Evolutionary conservation across 805 yeast genomes (phyloP).

Genomic region (Saturnispora ahearnii): DNA sequence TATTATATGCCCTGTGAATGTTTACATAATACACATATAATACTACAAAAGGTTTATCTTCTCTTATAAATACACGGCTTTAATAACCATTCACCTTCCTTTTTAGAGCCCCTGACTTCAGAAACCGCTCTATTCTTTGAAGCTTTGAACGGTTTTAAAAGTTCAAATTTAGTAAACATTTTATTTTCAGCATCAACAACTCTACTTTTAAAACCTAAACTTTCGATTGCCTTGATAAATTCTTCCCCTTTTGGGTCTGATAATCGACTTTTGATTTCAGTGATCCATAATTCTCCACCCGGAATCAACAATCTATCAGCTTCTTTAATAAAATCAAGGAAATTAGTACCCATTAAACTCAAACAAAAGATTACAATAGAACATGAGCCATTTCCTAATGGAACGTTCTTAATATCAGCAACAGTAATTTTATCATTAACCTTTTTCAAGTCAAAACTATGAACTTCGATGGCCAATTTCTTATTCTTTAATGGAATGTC

Average conservation of each 20-base stretch:
- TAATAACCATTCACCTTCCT: slow-evolving; percentile 83
- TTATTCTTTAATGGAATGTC: slow-evolving; percentile 13
- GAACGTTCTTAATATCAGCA: slow-evolving; percentile 92
- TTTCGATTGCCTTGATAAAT: slow-evolving; percentile 69
- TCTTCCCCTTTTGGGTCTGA: slow-evolving; percentile 68
- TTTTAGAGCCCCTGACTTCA: slow-evolving; percentile 46
- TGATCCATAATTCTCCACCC: slow-evolving; percentile 93
- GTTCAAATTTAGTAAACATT: slow-evolving; percentile 93
- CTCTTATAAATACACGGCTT: slow-evolving; percentile 96
- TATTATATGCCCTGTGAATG: not conserved
- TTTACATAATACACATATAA: not conserved
- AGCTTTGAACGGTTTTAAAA: slow-evolving; percentile 74
- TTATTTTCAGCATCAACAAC: slow-evolving; percentile 78
- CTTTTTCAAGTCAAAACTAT: slow-evolving; percentile 85
- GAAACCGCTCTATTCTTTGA: slow-evolving; percentile 47
- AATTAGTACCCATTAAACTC: slow-evolving; percentile 96
- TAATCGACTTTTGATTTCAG: slow-evolving; percentile 92
- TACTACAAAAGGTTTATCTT: slow-evolving; percentile 35
- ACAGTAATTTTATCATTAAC: slow-evolving; percentile 88
- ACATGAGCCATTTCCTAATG: slow-evolving; percentile 69
- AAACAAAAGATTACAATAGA: slow-evolving; percentile 88
- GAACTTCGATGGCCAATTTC: slow-evolving; percentile 48
- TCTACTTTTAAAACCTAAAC: slow-evolving; percentile 79
- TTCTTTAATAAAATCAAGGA: slow-evolving; percentile 82
- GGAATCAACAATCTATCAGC: slow-evolving; percentile 83